Evolutionary conservation across 2,329 filamentous ascomycete genomes (phyloP).

Genomic region (Tolypocladium sp.): DNA sequence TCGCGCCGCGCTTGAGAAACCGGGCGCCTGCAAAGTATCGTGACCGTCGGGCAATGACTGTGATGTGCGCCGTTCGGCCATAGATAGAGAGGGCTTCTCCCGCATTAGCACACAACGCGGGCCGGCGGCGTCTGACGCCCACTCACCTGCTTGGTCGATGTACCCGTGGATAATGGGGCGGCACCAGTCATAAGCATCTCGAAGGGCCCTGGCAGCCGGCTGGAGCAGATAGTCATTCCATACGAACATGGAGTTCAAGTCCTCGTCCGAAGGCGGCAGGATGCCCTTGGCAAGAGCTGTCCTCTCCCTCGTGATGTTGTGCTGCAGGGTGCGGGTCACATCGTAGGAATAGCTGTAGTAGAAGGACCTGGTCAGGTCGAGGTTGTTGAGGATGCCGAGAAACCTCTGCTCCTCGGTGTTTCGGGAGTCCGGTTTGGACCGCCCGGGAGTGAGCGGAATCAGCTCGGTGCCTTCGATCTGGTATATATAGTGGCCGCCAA

Average conservation of each 20-base stretch:
- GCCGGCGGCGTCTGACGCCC: no score
- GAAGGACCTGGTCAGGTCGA: conserved; percentile 85
- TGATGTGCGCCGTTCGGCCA: conserved; percentile 81
- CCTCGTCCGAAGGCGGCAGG: conserved; percentile 46
- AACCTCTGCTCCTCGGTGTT: conserved; percentile 88
- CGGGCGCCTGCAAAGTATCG: conserved; percentile 89
- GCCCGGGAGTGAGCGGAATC: conserved; percentile 71
- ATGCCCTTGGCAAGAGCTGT: conserved; percentile 57
- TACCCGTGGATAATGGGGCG: conserved; percentile 93
- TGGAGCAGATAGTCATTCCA: conserved; percentile 90
- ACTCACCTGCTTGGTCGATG: conserved; percentile 69
- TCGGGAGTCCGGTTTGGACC: conserved; percentile 64
- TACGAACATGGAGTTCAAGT: conserved; percentile 92
- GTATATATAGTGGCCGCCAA: conserved; percentile 93
- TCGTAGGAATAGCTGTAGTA: conserved; percentile 99
- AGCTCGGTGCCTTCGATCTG: conserved; percentile 91
- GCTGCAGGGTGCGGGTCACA: conserved; percentile 82
- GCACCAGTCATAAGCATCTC: conserved; percentile 90
- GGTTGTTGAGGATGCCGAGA: conserved; percentile 76
- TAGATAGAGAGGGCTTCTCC: conserved; percentile 64
- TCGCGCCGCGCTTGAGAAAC: conserved; percentile 89
- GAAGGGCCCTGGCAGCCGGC: conserved; percentile 60
- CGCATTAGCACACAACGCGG: not conserved
- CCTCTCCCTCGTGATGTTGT: conserved; percentile 80
- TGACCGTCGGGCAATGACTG: conserved; percentile 85